A percentile compares a stretch with the other conserved stretches of the same genome.
phyloP scores from a whole-genome alignment of 176 grass and related monocot species.

The Lolium multiflorum region DNA sequence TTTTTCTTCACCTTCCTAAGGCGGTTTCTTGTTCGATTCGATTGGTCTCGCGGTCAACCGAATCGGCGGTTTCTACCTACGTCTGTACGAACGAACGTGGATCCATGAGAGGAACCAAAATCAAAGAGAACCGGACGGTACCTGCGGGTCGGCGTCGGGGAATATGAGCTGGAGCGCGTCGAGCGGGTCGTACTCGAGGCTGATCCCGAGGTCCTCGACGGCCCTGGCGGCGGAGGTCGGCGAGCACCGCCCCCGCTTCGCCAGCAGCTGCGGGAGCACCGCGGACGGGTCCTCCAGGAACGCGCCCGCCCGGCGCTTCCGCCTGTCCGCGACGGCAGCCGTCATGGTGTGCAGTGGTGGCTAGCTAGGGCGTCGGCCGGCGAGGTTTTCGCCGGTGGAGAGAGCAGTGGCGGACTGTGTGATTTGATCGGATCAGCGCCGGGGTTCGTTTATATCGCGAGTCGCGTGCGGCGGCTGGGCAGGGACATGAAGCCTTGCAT shows the following conservation, averaged over 20 bases:
- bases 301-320: conserved; percentile 35
- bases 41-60: neutral
- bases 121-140: neutral
- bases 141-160: conserved; percentile 41
- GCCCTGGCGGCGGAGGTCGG: conserved; percentile 6
- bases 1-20: neutral
- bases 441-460: too few relatives aligned
- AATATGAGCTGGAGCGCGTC: conserved; percentile 51
- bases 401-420: too few relatives aligned
- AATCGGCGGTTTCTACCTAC: neutral
- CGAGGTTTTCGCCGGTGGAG: neutral
- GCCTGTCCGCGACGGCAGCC: neutral
- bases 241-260: conserved; percentile 50
- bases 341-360: neutral
- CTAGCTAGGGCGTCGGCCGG: neutral
- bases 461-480: too few relatives aligned
- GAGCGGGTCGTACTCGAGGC: conserved; percentile 43
- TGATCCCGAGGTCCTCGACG: conserved; percentile 34
- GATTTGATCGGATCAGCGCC: too few relatives aligned
- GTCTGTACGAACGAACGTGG: neutral
- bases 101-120: neutral
- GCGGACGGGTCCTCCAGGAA: conserved; percentile 19
- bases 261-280: neutral
- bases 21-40: neutral
- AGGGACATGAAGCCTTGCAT: conserved; percentile 23